Evolutionary conservation across 116 monocot genomes (phyloP), one percentile per base, ranked within the genome.

Genomic region (Posidonia oceanica): DNA sequence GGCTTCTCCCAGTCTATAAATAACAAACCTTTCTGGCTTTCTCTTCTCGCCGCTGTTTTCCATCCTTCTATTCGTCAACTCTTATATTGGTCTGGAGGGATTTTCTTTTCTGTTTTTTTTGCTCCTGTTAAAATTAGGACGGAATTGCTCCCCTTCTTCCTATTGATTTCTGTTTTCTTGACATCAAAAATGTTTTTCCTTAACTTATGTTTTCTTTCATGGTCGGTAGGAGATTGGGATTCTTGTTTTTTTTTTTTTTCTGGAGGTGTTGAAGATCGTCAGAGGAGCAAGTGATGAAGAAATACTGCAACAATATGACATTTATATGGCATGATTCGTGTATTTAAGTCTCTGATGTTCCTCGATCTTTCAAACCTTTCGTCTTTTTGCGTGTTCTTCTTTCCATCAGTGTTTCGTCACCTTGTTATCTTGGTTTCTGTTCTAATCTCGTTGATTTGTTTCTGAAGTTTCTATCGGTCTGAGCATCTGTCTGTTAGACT

Each of bases 341-440:
- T 58, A 58, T 58, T 58, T 58, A 58, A 58, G 58, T 58, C 58
- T 58, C 58, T 58, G 58, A 58, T 58, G 58, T 58, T 21, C 58
- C 58, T 58, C 58, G 2, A 5, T 58, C 18, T n/a, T 58, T 58
- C 48, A 48, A 48, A 10, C 48, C 2, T 48, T 48, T 10, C 0
- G 7, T 48, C 8, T 0, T 48, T 48, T 48, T 7, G 48, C 12
- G 0, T 48, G 48, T 1, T 48, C 48, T 48, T 48, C 12, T 48
- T 48, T 48, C 6, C 7, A 10, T 48, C 12, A 48, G 48, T 8
- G 1, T 48, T 48, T 10, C 7, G 6, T 48, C 11, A 48, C 12
- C 6, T 7, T 29, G 29, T 1, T 29, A 29, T 29, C 29, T 48
- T 12, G 48, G 11, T 7, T 48, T 48, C 11, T 7, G 12, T 1